Percentiles rank a stretch among this genome's conserved stretches.
Evolutionary conservation across 768 basidiomycete genomes (phyloP).

Genomic region (Pulveroboletus ravenelii): DNA sequence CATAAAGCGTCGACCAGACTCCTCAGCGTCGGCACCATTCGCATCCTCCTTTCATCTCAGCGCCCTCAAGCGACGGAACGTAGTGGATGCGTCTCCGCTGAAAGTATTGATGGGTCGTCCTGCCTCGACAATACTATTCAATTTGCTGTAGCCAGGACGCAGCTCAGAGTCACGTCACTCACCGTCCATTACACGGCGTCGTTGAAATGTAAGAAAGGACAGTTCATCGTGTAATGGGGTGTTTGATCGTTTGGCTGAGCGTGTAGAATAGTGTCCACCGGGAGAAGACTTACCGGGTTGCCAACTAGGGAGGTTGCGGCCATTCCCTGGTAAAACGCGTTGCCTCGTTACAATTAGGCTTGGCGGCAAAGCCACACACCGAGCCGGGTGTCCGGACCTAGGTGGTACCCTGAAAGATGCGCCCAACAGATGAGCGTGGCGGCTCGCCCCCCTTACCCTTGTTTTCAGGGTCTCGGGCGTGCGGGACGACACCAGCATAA

Average conservation of each 20-base stretch:
- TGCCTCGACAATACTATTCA: not conserved
- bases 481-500: no score
- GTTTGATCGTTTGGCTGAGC: no score
- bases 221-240: not conserved
- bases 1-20: conserved; percentile 7
- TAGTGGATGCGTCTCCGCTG: conserved; percentile 7
- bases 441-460: not conserved
- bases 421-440: no score
- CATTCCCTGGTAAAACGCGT: not conserved
- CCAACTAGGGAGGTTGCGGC: not conserved
- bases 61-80: conserved; percentile 2
- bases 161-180: not conserved
- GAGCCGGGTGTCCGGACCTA: not conserved
- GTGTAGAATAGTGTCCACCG: no score
- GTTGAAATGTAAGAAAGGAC: not conserved
- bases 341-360: not conserved
- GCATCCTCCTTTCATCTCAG: conserved; percentile 1
- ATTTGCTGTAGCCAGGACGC: not conserved
- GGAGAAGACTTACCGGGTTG: no score
- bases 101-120: conserved; percentile 3
- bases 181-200: not conserved
- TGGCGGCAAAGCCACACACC: not conserved
- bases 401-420: not conserved
- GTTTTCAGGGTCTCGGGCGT: not conserved
- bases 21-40: conserved; percentile 4